phyloP scores from a whole-genome alignment of 1,284 basidiomycete genomes.

The Naganishia cerealis region DNA sequence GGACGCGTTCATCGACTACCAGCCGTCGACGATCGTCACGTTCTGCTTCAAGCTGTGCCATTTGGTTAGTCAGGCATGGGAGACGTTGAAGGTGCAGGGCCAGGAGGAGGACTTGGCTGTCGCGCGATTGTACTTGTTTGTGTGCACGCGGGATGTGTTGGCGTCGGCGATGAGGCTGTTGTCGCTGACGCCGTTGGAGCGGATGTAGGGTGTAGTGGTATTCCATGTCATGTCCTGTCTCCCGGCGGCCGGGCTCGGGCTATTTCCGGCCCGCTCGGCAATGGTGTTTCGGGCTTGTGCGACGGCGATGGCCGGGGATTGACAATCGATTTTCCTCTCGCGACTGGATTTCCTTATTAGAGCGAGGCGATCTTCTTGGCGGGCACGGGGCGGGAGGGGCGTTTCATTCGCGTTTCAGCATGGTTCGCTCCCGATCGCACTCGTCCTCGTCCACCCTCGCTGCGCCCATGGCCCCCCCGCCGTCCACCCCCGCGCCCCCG shows the following conservation, averaged over 20 bases:
- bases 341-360: too few species aligned
- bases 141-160: slow-evolving; percentile 83
- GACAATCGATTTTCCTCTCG: slow-evolving; percentile 10
- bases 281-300: background rate
- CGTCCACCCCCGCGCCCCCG: slow-evolving; percentile 2
- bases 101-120: slow-evolving; percentile 69
- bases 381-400: too few species aligned
- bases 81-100: slow-evolving; percentile 69
- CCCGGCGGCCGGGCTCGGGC: background rate
- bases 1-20: slow-evolving; percentile 77
- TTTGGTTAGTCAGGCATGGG: slow-evolving; percentile 53
- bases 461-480: too few species aligned
- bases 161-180: slow-evolving; percentile 81
- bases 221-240: too few species aligned
- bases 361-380: too few species aligned
- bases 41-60: slow-evolving; percentile 57
- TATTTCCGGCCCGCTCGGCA: slow-evolving; percentile 4
- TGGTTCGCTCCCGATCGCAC: background rate
- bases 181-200: slow-evolving; percentile 82
- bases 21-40: slow-evolving; percentile 80
- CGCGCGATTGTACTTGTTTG: slow-evolving; percentile 88
- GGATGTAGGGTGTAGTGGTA: slow-evolving; percentile 66
- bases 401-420: background rate
- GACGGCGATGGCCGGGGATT: slow-evolving; percentile 1
- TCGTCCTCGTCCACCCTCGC: slow-evolving; percentile 4